Evolutionary conservation across 345 rosid species (phyloP), one percentile per base, ranked within the genome.

Genomic region (Arabis alpina): DNA sequence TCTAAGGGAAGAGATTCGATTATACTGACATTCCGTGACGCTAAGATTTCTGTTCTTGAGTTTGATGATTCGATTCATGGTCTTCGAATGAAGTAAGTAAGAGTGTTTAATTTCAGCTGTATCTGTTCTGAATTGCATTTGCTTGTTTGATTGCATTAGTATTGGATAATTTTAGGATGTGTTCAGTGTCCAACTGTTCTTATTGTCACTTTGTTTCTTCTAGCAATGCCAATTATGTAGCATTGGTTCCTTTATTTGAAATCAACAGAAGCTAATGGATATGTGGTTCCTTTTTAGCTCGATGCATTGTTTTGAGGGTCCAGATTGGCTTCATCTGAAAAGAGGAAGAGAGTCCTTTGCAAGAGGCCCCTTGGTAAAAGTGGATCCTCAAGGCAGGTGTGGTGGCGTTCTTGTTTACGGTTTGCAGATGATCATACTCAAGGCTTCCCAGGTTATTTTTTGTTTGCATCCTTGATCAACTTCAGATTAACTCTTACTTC

Each of bases 351-450:
- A 88, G 77, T 84, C 89, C 54, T 94, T 94, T 85, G 82, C 96
- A 16, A 78, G 87, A 75, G 97, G 95, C 16, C 96, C 98, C 2
- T 75, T 80, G 75, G 88, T 87, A 61, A 91, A 87, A 81, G 92
- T 84, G 80, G 98, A 94, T 85, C 99, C 99, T 67, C 98, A 91
- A 82, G 99, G 99, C 78, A 89, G 99, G 82, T 94, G 99, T 58
- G 85, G 89, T 5, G 88, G 93, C 37, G 84, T 86, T 80, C 99
- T 94, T 83, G 83, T 94, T 79, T 94, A 86, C 76, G 96, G 82
- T 83, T 80, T 85, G 87, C 99, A 94, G 87, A 87, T 94, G 99
- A 83, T 88, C 78, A 80, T 94, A 74, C 96, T 91, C 68, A 91
- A 86, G 88, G 93, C 97, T 80, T 83, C 87, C 48, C 98, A 91